Conservation (phyloP, 345 rosid genomes). For the Bruguiera parviflora region DNA sequence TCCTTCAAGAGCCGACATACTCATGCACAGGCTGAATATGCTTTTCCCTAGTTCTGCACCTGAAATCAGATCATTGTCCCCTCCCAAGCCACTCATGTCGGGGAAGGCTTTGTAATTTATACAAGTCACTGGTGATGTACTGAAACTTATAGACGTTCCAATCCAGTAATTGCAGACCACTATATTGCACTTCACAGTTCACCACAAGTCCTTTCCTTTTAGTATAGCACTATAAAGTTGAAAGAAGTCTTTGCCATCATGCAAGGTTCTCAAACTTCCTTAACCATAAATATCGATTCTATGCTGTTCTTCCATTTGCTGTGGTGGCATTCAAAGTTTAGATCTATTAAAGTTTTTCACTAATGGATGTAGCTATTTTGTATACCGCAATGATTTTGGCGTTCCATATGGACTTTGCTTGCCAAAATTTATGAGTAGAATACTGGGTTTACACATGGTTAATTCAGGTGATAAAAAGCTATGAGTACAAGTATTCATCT, state of each 20-base stretch:
- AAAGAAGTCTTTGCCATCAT: not conserved
- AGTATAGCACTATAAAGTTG: not conserved
- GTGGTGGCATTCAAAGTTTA: not conserved
- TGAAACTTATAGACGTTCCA: too few relatives aligned
- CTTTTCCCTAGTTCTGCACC: conserved; percentile 93
- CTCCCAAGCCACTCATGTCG: conserved; percentile 40
- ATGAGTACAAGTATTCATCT: too few relatives aligned
- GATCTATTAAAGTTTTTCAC: not conserved
- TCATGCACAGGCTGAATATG: conserved; percentile 88
- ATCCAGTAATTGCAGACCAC: not conserved
- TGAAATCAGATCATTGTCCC: conserved; percentile 74
- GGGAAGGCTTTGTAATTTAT: conserved; percentile 16
- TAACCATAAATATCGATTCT: not conserved
- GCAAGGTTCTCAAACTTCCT: not conserved
- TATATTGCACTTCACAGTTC: not conserved
- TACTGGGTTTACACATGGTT: too few relatives aligned
- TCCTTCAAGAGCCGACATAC: conserved; percentile 80
- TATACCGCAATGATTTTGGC: too few relatives aligned
- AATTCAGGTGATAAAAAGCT: too few relatives aligned
- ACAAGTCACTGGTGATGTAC: conserved; percentile 1
- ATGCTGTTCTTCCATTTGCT: not conserved
- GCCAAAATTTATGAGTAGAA: too few relatives aligned
- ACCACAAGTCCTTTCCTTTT: not conserved
- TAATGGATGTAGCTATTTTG: too few relatives aligned
- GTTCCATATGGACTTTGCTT: too few relatives aligned